These are phyloP conservation scores for Stemphylium lycopersici DNA, from an alignment of 2,329 filamentous ascomycete species.

Conservation along the genomic window DNA sequence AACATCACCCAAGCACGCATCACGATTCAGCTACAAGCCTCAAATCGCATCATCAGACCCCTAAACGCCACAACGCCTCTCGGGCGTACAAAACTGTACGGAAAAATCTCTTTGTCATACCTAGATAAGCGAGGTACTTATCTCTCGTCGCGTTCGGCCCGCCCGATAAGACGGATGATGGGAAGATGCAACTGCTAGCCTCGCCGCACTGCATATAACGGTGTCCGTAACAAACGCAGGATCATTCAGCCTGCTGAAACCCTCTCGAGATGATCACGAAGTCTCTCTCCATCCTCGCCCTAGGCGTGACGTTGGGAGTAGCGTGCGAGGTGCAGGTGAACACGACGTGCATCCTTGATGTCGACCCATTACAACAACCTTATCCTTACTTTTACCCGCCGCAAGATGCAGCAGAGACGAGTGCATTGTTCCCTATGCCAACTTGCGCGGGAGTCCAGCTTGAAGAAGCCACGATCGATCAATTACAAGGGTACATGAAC, in stretches of 20 bases:
- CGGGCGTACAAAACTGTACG: neutral
- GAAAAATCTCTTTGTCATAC: neutral
- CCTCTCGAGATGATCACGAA: neutral
- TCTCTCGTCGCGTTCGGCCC: neutral
- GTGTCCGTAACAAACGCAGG: neutral
- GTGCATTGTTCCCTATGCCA: slow-evolving; percentile 65
- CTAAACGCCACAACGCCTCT: too few species aligned
- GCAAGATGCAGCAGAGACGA: slow-evolving; percentile 30
- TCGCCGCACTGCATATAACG: neutral
- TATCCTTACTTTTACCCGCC: slow-evolving; percentile 48
- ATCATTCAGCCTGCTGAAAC: too few species aligned
- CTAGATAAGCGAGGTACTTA: neutral
- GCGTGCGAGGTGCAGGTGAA: slow-evolving; percentile 15
- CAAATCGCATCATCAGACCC: too few species aligned
- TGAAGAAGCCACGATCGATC: slow-evolving; percentile 72
- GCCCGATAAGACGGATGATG: neutral
- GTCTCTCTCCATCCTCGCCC: neutral
- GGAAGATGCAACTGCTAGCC: neutral
- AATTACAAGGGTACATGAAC: slow-evolving; percentile 67
- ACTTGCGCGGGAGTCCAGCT: slow-evolving; percentile 65
- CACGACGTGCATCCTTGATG: slow-evolving; percentile 17
- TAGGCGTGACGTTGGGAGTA: slow-evolving; percentile 9
- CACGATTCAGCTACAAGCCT: too few species aligned
- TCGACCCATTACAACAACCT: slow-evolving; percentile 33
- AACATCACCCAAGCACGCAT: neutral